Evolutionary conservation across 2,329 filamentous ascomycete species (phyloP), one percentile per base, ranked within the genome.

Genomic region (Apiospora aurea): DNA sequence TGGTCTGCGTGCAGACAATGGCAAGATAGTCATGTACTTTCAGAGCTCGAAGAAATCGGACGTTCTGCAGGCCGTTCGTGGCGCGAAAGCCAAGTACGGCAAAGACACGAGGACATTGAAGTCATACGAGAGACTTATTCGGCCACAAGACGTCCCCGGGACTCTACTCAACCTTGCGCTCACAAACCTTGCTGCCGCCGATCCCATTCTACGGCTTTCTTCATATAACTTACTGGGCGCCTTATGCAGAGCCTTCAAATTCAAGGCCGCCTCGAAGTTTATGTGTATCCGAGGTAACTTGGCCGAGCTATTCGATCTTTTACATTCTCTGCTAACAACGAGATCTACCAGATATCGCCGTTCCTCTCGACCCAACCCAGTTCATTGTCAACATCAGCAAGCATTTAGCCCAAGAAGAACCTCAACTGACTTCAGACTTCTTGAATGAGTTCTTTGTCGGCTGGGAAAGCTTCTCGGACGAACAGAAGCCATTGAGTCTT

Each of bases 381-480:
- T 92, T 93, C 77, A 90, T 93, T 57, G 83, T 93, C 75, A 87
- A 87, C 67, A 90, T 93, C 67, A 93, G 91, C 82, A 87, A 87
- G 76, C 87, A 89, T 73, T 82, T 93, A 21, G 90, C 91, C 11
- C 81, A 83, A 43, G 87, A 90, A 26, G 91, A 93, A 76, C 89
- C 91, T 29, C 90, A 92, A 75, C 84, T 93, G 10, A 93, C 91
- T 0, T 87, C 87, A 10, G 91, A 93, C 76, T 93, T 93, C 76
- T 77, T 93, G 51, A 92, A 91, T n/a, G 91, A 93, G 76, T 93
- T 93, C 77, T 93, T 93, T 72, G 89, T 92, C 34, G 90, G 91
- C 24, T 93, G 91, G 91, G 90, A 92, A 75, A 92, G 90, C 76
- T 91, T 92, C 75, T 87, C 89, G 0, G 88, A 91, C 46, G 88